phyloP scores from a whole-genome alignment of 148 eudicot genomes.

The Euryodendron excelsum region DNA sequence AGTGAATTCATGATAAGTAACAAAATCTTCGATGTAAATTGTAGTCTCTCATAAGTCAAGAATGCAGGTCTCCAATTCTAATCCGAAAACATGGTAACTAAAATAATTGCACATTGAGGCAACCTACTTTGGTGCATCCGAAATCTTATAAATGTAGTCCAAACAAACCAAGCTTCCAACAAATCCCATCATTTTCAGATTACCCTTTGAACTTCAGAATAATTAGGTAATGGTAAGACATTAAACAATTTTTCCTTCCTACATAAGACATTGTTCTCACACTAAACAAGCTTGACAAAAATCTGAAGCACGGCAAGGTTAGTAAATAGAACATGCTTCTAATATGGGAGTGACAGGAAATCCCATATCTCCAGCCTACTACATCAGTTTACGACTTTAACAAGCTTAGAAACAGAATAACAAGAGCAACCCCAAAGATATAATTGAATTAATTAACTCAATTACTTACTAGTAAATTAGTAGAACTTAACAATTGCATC shows the following conservation, averaged over 20 bases:
- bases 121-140: no score
- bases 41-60: neutral
- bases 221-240: no score
- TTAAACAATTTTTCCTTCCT: neutral
- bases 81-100: neutral
- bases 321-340: neutral
- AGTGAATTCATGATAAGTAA: no score
- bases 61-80: neutral
- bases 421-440: no score
- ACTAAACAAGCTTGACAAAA: neutral
- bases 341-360: neutral
- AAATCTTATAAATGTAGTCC: no score
- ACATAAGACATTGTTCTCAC: neutral
- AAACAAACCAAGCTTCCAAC: neutral
- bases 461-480: no score
- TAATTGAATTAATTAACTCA: no score
- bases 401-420: no score
- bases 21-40: no score
- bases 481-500: no score
- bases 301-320: neutral
- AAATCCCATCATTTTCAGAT: neutral
- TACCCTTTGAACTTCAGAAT: neutral
- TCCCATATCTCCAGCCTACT: neutral
- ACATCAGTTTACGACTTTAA: no score
- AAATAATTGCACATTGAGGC: neutral